These are phyloP conservation scores for Aureobasidium sp. DNA, from an alignment of 2,329 filamentous ascomycete genomes.

Conservation along the genomic window DNA sequence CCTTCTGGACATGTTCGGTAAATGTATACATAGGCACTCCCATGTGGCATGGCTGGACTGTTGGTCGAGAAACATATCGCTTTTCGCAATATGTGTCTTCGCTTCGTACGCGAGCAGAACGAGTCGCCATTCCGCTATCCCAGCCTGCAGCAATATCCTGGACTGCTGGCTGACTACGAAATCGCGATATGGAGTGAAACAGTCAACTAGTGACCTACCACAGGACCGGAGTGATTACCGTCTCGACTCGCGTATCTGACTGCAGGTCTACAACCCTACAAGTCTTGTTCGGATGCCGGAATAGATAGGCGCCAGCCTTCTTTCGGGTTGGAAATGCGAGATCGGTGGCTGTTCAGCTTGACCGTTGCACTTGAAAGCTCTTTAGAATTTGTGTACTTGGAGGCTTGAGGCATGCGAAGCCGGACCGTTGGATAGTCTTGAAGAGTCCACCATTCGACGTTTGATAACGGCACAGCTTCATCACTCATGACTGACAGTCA, in stretches of 20 bases:
- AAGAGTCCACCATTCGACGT: background rate
- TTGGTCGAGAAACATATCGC: background rate
- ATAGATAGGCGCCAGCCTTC: background rate
- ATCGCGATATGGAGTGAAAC: background rate
- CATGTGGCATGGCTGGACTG: background rate
- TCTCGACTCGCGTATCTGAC: background rate
- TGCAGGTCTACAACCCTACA: background rate
- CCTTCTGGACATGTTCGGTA: background rate
- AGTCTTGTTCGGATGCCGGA: background rate
- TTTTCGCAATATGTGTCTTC: background rate
- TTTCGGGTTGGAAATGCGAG: background rate
- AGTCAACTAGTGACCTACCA: background rate
- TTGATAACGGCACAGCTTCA: background rate
- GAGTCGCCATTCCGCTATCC: background rate
- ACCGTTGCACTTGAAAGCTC: background rate
- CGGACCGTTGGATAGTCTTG: conserved; percentile 1
- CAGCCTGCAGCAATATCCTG: background rate
- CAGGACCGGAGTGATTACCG: background rate
- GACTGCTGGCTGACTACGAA: background rate
- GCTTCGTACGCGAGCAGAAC: background rate
- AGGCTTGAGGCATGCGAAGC: background rate
- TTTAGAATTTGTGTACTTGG: background rate
- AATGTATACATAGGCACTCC: background rate
- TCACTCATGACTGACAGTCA: background rate
- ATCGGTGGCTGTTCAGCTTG: background rate